phyloP scores from a whole-genome alignment of 225 moss, liverwort and hornwort species.

The Sphagnum contortum region DNA sequence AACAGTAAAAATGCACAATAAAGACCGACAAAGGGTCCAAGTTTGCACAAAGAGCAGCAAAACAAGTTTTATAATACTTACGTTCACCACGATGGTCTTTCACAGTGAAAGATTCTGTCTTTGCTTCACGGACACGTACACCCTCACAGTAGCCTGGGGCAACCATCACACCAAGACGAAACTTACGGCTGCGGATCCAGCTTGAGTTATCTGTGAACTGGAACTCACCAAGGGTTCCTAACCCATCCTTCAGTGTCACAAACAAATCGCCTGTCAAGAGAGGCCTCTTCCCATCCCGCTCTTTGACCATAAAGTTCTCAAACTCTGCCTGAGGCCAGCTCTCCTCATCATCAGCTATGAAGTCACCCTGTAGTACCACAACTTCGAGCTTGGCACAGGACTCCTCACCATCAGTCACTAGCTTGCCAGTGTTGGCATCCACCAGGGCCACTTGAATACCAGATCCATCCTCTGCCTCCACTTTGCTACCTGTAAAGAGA shows the following conservation, averaged over 20 bases:
- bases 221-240: constrained; percentile 32
- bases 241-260: constrained; percentile 33
- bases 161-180: constrained; percentile 34
- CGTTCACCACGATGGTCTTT: constrained; percentile 51
- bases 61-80: constrained; percentile 2
- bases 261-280: constrained; percentile 31
- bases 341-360: constrained; percentile 45
- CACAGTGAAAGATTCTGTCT: constrained; percentile 42
- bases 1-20: neutral
- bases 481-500: constrained; percentile 38
- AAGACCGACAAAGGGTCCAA: neutral
- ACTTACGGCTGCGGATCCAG: constrained; percentile 49
- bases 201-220: constrained; percentile 43
- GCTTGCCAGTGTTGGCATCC: constrained; percentile 28
- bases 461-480: constrained; percentile 34
- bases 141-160: constrained; percentile 31
- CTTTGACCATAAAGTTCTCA: constrained; percentile 28
- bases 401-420: constrained; percentile 24
- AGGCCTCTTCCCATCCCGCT: constrained; percentile 38
- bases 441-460: constrained; percentile 36
- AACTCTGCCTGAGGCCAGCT: constrained; percentile 36
- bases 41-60: neutral
- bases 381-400: constrained; percentile 37
- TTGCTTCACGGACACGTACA: constrained; percentile 40
- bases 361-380: constrained; percentile 43